Base-by-base conservation (phyloP, 169 alveolate species). In the Eimeria tenella region DNA sequence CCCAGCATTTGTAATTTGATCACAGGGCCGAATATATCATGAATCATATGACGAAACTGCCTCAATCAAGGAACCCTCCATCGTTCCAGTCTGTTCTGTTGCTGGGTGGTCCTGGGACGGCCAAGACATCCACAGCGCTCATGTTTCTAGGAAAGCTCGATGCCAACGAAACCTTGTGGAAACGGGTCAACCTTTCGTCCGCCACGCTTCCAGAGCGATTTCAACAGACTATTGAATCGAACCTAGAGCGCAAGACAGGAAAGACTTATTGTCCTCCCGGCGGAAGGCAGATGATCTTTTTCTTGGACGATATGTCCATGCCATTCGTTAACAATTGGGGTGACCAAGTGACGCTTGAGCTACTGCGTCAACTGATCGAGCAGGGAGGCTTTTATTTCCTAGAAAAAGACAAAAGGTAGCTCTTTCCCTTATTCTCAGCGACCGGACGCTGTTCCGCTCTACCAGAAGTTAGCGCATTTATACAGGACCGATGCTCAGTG, bases 301-400 rank as follows among this genome's bases (percentile, higher is more conserved):
- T 98, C 96, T 95, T 99, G 89, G 99, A 99, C 97, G 99, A 99
- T 96, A 96, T 98, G 97, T 96, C 98, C 70, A 98, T 99, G 99
- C 99, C 99, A 52, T 97, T 96, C 95, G 99, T 99, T 63, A 98
- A 99, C 95, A 97, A 96, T 95, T 99, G 99, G 99, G 99, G 99
- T 7, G 99, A 98, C 94, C 99, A 99, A 96, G 97, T 98, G 83
- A 98, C 99, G 25, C 96, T 98, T 86, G 99, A 99, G 95, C 97
- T 98, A 96, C 95, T 97, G 74, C 94, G 99, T 82, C 98, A 98
- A 95, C 93, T 98, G 4, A 97, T 99, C 25, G 99, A 98, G 95
- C 97, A 98, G 94, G 98, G 97, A 62, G 99, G 99, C 63, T 98
- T 98, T 95, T 98, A 98, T 95, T 98, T 98, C 97, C 96, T 98